phyloP scores from a whole-genome alignment of 148 eudicot species.

The Amaranthus cruentus region DNA sequence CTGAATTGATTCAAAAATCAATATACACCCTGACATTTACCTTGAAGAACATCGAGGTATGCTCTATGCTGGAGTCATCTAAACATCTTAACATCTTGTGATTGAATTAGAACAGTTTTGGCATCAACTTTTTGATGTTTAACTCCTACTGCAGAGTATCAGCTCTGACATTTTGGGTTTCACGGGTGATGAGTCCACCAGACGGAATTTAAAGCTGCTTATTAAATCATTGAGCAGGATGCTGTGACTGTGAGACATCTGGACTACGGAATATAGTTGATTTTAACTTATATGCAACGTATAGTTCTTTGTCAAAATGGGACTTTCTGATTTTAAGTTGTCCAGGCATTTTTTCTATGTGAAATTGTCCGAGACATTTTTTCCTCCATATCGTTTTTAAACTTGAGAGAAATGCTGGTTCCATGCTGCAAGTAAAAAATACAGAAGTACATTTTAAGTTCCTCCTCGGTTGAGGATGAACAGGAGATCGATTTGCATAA shows the following conservation, averaged over 20 bases:
- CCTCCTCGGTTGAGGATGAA: too few species aligned
- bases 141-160: constrained; percentile 52
- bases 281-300: background rate
- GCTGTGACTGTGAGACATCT: constrained; percentile 31
- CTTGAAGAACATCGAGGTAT: constrained; percentile 84
- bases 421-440: too few species aligned
- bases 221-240: constrained; percentile 94
- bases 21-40: constrained; percentile 76
- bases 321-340: background rate
- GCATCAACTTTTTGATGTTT: background rate
- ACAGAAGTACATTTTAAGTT: too few species aligned
- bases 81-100: background rate
- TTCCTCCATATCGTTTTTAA: background rate
- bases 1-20: constrained; percentile 87
- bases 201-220: constrained; percentile 69
- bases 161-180: constrained; percentile 81
- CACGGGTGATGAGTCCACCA: constrained; percentile 88
- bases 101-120: background rate
- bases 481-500: background rate
- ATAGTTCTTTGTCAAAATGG: background rate
- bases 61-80: constrained; percentile 1
- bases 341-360: background rate
- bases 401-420: background rate
- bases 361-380: background rate
- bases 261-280: background rate